Base-by-base conservation (phyloP, 768 basidiomycete genomes). In the Collybia sp. region DNA sequence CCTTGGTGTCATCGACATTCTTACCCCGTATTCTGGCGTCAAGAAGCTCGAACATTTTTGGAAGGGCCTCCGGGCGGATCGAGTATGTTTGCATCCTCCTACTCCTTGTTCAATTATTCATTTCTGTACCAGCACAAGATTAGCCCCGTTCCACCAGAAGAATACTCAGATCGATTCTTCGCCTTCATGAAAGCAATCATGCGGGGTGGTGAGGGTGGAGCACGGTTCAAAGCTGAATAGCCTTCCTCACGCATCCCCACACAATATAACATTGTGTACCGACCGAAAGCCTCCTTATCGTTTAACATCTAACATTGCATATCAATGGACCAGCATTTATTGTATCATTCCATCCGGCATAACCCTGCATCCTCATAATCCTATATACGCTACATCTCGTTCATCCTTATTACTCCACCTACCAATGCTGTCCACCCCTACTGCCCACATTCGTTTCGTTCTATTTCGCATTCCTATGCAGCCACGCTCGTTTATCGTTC, bases 1-100 rank as follows among this genome's bases (percentile, higher is more conserved):
- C 63, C 72, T 97, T 8, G 95, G 96, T 17, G 79, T 99, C 44
- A 99, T 99, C 58, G 96, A 99, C 65, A 98, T 97, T 53, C 68
- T 94, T 49, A 98, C 96, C 18, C 95, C 94, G 2, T 99, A 91
- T 62, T 79, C 73, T 15, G 53, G 62, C 15, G 54, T 77, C 49
- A 99, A 99, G 75, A 82, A 80, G 61, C 45, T 85, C 15, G 96
- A 99, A 65, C 85, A 90, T 63, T 71, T 91, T 47, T 98, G 92
- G 90, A 95, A 96, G 69, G 90, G 93, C 19, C 63, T 96, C 55
- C 76, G 75, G 10, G 85, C 87, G 30, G 93, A 96, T 71, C 69
- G 87, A 55, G 94, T 96, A 56, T 62, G 92, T 81, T 0, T 25
- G 8, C 25, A 25, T 46, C 51, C 43, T 36, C 19, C 43, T 18